Evolutionary conservation across 306 rosid genomes (phyloP), one percentile per base, ranked within the genome.

Genomic region (Benincasa hispida): DNA sequence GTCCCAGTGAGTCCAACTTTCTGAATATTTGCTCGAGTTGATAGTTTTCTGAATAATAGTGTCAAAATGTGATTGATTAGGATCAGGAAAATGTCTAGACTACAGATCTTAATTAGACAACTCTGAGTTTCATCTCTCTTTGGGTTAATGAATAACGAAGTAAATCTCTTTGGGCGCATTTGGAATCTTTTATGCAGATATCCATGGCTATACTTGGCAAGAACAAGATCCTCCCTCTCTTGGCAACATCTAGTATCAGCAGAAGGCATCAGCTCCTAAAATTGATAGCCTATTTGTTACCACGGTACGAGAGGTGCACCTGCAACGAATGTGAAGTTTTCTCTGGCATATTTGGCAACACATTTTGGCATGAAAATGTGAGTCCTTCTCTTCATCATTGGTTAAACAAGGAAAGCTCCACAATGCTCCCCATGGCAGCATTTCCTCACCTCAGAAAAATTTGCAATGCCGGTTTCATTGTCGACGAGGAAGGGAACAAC

Each of bases 151-250:
- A 42, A 42, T 13, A 42, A 24, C 56, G n/a, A 68, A 68, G 9
- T 42, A 42, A 17, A 9, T 10, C 19, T 19, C 30, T 74, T 74
- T 51, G 32, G 54, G 28, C 48, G n/a, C 54, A 3, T 53, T 28
- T 25, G 28, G 37, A 74, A 19, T 55, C 51, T 25, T 22, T 24
- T 24, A 27, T 68, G 82, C 80, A 82, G 85, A 54, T 82, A 56
- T 66, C 85, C 55, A 82, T 82, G 85, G 69, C 65, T 57, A 76
- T 79, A 27, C 85, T 82, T 47, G 85, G 82, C 59, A 76, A 50
- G 21, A 76, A 75, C 77, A 79, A 51, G 35, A 76, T 24, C 42
- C 77, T 82, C 30, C 80, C 82, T 79, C 77, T 79, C 6, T 50
- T 75, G 34, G 80, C 41, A 32, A 55, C 75, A 68, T 75, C 82